Conservation (phyloP, 2,329 filamentous ascomycete species). For the Arachnopeziza araneosa region DNA sequence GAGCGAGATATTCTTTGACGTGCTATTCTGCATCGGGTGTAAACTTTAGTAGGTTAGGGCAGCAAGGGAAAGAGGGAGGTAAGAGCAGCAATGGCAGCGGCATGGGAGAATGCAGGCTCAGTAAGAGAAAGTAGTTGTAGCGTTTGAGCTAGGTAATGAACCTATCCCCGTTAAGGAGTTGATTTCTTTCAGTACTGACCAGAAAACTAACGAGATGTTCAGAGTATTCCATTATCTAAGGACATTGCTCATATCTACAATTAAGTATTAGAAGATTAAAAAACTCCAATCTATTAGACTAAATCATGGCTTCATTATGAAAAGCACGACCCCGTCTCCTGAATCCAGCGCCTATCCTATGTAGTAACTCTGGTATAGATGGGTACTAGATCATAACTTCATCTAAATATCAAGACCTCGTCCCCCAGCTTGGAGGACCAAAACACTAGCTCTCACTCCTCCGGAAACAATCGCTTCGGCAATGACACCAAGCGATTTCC, state of each 20-base stretch:
- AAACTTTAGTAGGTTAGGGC: too few species aligned
- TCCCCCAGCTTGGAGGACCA: conserved; percentile 59
- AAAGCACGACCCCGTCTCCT: background rate
- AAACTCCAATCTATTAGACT: background rate
- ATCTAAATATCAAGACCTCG: conserved; percentile 11
- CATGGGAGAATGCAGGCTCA: too few species aligned
- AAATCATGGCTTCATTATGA: background rate
- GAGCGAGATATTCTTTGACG: too few species aligned
- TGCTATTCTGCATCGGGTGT: too few species aligned
- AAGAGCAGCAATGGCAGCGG: too few species aligned
- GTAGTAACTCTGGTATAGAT: background rate
- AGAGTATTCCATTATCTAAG: background rate
- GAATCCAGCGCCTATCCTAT: background rate
- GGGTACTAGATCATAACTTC: background rate
- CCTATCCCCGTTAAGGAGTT: too few species aligned
- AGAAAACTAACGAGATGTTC: background rate
- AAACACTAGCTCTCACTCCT: conserved; percentile 58
- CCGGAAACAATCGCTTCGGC: conserved; percentile 54
- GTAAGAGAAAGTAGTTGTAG: too few species aligned
- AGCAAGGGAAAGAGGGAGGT: too few species aligned
- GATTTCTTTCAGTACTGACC: background rate
- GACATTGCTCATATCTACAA: background rate
- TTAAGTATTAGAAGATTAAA: background rate
- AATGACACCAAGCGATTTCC: conserved; percentile 51
- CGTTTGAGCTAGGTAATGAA: too few species aligned